Evolutionary conservation across 1,284 basidiomycete species (phyloP).

Genomic region (Fomitopsis pinicola): DNA sequence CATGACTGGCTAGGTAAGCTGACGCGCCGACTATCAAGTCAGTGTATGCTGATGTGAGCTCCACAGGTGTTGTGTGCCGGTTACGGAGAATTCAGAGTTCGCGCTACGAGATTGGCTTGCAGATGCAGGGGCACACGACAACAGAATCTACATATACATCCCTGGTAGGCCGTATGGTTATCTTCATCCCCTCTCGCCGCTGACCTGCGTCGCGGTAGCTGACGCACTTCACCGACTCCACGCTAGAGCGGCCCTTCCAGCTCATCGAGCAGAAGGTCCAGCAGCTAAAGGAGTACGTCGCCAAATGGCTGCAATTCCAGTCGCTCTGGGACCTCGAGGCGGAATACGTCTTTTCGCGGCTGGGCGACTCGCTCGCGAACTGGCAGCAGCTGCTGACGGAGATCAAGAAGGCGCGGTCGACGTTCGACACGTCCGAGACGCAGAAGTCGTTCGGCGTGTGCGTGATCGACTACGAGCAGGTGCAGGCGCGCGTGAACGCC

Average conservation of each 20-base stretch:
- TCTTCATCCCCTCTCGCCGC: not conserved
- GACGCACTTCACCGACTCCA: conserved; percentile 69
- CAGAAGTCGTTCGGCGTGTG: conserved; percentile 90
- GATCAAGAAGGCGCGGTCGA: conserved; percentile 94
- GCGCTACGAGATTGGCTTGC: conserved; percentile 92
- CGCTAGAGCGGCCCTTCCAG: conserved; percentile 79
- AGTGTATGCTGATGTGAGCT: not conserved
- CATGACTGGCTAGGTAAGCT: conserved; percentile 80
- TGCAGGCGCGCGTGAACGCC: conserved; percentile 94
- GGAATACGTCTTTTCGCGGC: conserved; percentile 91
- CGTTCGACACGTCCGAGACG: conserved; percentile 95
- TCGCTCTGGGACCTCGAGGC: conserved; percentile 98
- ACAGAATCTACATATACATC: conserved; percentile 81
- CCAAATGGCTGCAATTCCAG: conserved; percentile 98
- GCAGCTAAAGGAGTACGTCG: conserved; percentile 86
- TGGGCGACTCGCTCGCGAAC: conserved; percentile 87
- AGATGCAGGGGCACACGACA: conserved; percentile 65
- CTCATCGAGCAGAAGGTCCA: conserved; percentile 88
- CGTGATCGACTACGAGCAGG: conserved; percentile 96
- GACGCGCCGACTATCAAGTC: not conserved
- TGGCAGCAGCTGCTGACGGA: conserved; percentile 97
- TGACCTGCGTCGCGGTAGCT: conserved; percentile 43
- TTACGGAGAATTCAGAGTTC: conserved; percentile 89
- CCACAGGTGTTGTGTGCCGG: conserved; percentile 79
- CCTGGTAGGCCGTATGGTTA: conserved; percentile 47